phyloP scores from a whole-genome alignment of 2,329 filamentous ascomycete species.

The Rasamsonia emersonii region DNA sequence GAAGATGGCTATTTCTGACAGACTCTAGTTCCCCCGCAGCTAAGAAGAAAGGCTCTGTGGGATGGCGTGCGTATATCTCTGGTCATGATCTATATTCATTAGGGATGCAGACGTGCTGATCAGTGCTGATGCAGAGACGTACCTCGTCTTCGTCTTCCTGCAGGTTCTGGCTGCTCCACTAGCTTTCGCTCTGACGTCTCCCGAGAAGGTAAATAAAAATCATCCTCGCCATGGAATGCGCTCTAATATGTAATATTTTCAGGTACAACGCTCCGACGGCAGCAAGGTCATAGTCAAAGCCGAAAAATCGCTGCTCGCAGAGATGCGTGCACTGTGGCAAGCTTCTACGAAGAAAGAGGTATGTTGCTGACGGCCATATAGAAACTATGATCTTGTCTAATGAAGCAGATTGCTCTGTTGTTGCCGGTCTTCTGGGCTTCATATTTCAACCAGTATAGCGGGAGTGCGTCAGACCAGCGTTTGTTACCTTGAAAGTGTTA shows the following conservation, averaged over 20 bases:
- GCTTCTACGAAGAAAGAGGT: too few species aligned
- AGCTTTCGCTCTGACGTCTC: slow-evolving; percentile 31
- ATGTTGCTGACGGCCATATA: too few species aligned
- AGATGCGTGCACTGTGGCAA: slow-evolving; percentile 30
- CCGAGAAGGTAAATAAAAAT: too few species aligned
- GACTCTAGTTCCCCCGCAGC: too few species aligned
- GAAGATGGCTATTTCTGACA: slow-evolving; percentile 1
- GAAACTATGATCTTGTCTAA: too few species aligned
- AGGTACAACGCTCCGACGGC: slow-evolving; percentile 36
- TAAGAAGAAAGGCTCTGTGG: slow-evolving; percentile 17
- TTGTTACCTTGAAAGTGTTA: too few species aligned
- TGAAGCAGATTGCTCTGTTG: slow-evolving; percentile 29
- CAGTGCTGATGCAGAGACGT: slow-evolving; percentile 29
- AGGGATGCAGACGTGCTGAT: slow-evolving; percentile 14
- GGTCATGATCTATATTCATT: too few species aligned
- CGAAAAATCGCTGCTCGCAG: slow-evolving; percentile 32
- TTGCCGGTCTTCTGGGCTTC: slow-evolving; percentile 38
- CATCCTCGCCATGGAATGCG: too few species aligned
- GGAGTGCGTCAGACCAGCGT: slow-evolving; percentile 17
- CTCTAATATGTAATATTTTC: too few species aligned
- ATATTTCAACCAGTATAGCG: slow-evolving; percentile 38
- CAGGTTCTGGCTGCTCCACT: slow-evolving; percentile 30
- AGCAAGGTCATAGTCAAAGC: slow-evolving; percentile 29
- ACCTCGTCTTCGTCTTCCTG: slow-evolving; percentile 36
- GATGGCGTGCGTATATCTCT: slow-evolving; percentile 12